Conservation (phyloP, 78 protist species). For the Andalucia godoyi region DNA sequence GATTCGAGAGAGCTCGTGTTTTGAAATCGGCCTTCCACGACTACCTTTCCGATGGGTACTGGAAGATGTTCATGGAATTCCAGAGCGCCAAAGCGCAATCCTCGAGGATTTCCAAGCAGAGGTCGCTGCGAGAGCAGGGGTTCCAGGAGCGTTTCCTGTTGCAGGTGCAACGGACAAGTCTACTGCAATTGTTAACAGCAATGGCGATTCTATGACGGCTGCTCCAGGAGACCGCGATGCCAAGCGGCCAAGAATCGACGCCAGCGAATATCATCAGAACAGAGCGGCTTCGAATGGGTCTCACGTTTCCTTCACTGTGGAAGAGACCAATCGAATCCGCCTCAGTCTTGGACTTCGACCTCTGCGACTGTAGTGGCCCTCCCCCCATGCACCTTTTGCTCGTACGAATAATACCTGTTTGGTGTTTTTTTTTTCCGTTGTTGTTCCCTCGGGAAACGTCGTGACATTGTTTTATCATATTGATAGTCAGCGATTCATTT, state of each 20-base stretch:
- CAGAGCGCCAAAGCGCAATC: not conserved
- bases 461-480: too few relatives aligned
- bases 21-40: constrained; percentile 71
- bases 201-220: not conserved
- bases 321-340: not conserved
- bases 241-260: too few relatives aligned
- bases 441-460: too few relatives aligned
- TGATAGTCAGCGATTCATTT: too few relatives aligned
- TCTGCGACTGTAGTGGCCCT: too few relatives aligned
- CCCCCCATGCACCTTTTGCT: too few relatives aligned
- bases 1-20: constrained; percentile 30
- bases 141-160: too few relatives aligned
- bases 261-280: not conserved
- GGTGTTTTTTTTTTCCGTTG: too few relatives aligned
- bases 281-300: not conserved
- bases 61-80: not conserved
- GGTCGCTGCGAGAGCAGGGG: not conserved
- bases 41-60: constrained; percentile 40
- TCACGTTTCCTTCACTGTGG: not conserved
- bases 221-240: not conserved
- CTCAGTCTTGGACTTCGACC: not conserved
- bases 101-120: not conserved
- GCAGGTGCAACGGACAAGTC: not conserved
- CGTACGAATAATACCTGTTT: too few relatives aligned
- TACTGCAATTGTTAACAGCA: not conserved